Percentiles rank a stretch among this genome's conserved stretches.
phyloP scores from a whole-genome alignment of 768 basidiomycete species.

The Tricholomella constricta region DNA sequence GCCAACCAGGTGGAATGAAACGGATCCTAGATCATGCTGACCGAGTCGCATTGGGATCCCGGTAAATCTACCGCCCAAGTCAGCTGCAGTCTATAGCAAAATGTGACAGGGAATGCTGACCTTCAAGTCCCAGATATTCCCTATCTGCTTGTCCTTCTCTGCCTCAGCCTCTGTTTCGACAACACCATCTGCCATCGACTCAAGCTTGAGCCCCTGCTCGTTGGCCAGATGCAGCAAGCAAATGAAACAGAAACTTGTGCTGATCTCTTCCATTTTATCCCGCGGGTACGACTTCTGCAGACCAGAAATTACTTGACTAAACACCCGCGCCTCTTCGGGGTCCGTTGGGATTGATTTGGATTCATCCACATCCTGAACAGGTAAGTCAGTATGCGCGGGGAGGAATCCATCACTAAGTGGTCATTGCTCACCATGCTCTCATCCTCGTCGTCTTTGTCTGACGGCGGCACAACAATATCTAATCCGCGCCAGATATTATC shows the following conservation, averaged over 20 bases:
- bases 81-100: not conserved
- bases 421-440: constrained; percentile 51
- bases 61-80: constrained; percentile 42
- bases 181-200: constrained; percentile 40
- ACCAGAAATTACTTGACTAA: constrained; percentile 80
- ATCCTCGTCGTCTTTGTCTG: constrained; percentile 43
- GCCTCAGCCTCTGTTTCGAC: constrained; percentile 36
- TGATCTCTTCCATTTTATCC: constrained; percentile 97
- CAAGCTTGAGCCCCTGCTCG: constrained; percentile 90
- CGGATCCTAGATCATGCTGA: constrained; percentile 27
- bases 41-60: constrained; percentile 45
- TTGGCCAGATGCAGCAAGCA: constrained; percentile 96
- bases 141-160: constrained; percentile 47
- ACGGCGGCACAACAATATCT: constrained; percentile 64
- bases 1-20: not conserved
- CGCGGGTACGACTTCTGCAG: constrained; percentile 81
- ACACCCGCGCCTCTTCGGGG: constrained; percentile 65
- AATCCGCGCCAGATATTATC: constrained; percentile 97
- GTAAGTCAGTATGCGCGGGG: not conserved
- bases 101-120: constrained; percentile 34
- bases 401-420: not conserved
- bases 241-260: constrained; percentile 99
- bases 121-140: constrained; percentile 77
- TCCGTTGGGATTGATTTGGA: constrained; percentile 51
- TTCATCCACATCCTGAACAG: constrained; percentile 55